A percentile compares a stretch with the other conserved stretches of the same genome.
These are phyloP conservation scores for Sarocladium kiliense DNA, from an alignment of 2,329 filamentous ascomycete genomes.

Conservation along the genomic window DNA sequence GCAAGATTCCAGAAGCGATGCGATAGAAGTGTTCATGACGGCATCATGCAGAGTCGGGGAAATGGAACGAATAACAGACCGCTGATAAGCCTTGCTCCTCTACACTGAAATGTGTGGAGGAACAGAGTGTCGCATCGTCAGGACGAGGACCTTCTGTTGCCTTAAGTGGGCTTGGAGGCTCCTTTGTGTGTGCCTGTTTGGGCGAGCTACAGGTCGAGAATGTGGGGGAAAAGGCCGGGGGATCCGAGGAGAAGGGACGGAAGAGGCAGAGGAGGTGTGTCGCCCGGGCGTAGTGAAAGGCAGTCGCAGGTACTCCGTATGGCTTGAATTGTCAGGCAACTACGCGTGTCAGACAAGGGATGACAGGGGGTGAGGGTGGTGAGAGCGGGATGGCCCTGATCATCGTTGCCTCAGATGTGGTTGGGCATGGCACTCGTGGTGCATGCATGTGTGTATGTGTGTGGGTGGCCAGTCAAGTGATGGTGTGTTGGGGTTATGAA, in stretches of 20 bases:
- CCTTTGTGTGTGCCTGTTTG: constrained; percentile 1
- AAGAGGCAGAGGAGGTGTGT: background rate
- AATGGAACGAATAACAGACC: background rate
- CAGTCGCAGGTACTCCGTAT: background rate
- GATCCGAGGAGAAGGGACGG: background rate
- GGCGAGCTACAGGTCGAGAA: background rate
- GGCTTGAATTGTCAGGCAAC: background rate
- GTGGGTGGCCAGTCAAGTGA: background rate
- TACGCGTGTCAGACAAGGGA: background rate
- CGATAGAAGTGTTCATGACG: constrained; percentile 2
- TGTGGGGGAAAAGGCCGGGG: constrained; percentile 1
- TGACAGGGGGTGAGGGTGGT: background rate
- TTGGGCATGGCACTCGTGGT: background rate
- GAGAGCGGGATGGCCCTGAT: constrained; percentile 9
- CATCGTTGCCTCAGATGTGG: constrained; percentile 4
- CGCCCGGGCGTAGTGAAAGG: background rate
- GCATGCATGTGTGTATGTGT: background rate
- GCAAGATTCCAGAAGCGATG: no score
- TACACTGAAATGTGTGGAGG: background rate
- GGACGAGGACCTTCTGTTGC: background rate
- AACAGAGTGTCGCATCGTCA: background rate
- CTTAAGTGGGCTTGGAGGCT: background rate
- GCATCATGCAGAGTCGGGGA: background rate
- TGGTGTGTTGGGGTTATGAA: background rate
- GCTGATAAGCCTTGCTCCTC: background rate